These are phyloP conservation scores for Fusarium caatingaense DNA, from an alignment of 2,329 filamentous ascomycete genomes.

Conservation along the genomic window DNA sequence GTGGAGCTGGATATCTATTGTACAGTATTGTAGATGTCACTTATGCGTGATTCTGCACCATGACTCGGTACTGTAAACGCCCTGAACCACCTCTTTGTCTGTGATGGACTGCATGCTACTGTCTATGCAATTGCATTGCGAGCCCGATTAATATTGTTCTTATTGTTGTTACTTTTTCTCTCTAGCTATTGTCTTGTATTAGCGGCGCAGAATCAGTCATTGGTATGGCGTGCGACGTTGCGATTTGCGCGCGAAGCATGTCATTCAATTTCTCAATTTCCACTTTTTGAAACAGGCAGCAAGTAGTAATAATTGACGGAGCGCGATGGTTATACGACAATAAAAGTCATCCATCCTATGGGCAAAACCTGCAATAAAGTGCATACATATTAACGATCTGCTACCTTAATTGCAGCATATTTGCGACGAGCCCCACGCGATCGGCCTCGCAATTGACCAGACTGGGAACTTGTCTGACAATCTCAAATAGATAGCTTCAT, in stretches of 20 bases:
- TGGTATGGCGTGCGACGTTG: slow-evolving; percentile 4
- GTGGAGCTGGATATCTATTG: too few species aligned
- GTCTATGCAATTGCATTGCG: background rate
- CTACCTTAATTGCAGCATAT: slow-evolving; percentile 17
- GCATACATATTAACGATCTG: slow-evolving; percentile 27
- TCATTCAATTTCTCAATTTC: slow-evolving; percentile 34
- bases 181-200: background rate
- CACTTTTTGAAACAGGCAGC: slow-evolving; percentile 5
- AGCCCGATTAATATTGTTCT: too few species aligned
- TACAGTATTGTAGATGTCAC: too few species aligned
- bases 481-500: slow-evolving; percentile 28
- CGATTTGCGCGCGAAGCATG: slow-evolving; percentile 31
- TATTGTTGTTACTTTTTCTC: slow-evolving; percentile 1
- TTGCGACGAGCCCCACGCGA: slow-evolving; percentile 34
- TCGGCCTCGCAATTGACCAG: slow-evolving; percentile 29
- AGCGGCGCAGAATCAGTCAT: background rate
- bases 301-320: slow-evolving; percentile 16
- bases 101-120: too few species aligned
- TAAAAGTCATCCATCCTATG: slow-evolving; percentile 13
- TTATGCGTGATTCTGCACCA: too few species aligned
- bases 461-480: slow-evolving; percentile 34
- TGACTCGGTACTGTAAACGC: too few species aligned
- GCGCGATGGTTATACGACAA: slow-evolving; percentile 8
- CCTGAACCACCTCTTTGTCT: too few species aligned
- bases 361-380: slow-evolving; percentile 9